Evolutionary conservation across 2,329 filamentous ascomycete genomes (phyloP), one percentile per base, ranked within the genome.

Genomic region (Neofusicoccum ribis): DNA sequence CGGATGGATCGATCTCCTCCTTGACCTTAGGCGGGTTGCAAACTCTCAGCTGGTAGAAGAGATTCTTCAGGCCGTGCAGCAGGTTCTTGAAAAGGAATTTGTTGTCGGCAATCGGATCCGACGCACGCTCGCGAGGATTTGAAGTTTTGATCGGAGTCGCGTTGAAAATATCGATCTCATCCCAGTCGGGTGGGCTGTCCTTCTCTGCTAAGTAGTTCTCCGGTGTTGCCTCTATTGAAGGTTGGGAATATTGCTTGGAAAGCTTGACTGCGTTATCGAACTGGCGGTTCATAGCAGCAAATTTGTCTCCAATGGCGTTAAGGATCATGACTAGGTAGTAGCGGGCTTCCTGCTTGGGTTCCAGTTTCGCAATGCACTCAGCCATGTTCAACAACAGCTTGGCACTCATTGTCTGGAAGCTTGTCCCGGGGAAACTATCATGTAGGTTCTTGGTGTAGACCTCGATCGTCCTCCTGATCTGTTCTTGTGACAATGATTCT

Each of bases 351-450:
- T 90, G 88, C 80, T 98, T 99, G 75, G 97, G 92, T 20, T 91
- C 90, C 71, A 99, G 86, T 77, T 94, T 96, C 1, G 93, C 92
- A 73, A 99, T 99, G 76, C 92, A 96, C 73, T 99, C 96, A 0
- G 94, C 95, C 92, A 99, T 96, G 76, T 99, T 99, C 12, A 99
- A 83, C 0, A 99, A 83, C 2, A 99, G 83, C 77, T 98, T 99
- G 0, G 95, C 96, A 72, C 95, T 98, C 95, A 99, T 99, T 0
- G 95, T 99, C 78, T 99, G 96, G 74, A 99, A 99, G 77, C 94
- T 99, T 0, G 96, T 98, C 8, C 96, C 96, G 0, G 95, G 96
- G 68, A 97, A 97, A 68, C 92, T 92, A 76, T 98, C 95, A 73
- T 97, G 93, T 23, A 99, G 82, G 72, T 98, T 98, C 73, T 90